Base-by-base conservation (phyloP, 129 eudicot genomes). In the Ambrosia trifida region DNA sequence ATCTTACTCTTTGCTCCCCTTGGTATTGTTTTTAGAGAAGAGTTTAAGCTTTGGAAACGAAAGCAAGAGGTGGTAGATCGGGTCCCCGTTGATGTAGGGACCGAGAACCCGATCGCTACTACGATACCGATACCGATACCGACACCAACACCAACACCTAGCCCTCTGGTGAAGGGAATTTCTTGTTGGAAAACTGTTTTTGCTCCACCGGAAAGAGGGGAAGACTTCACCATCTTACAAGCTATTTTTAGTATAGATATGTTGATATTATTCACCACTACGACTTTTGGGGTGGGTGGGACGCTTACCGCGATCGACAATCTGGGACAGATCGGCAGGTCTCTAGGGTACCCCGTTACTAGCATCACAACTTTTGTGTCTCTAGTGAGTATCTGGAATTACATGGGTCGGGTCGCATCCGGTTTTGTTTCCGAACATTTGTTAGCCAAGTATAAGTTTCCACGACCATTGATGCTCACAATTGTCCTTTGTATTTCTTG, bases 151-250 rank as follows among this genome's bases (percentile, higher is more conserved):
- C 28, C 28, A 1, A 24, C 28, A 24, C 28, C 28, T 24, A 24
- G 1, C 28, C 28, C 28, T 24, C 19, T 3, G 19, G 19, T 13
- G 18, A 49, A 49, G 19, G 54, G 13, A 49, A 18, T 5, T 13
- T 49, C 54, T 49, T 49, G 54, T 14, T 49, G 54, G 54, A 49
- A n/a, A n/a, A 49, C 54, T 49, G 54, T n/a, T 13, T 49, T 49
- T 49, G 18, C 18, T 13, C 54, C 54, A 49, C 54, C 54, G 1
- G 54, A 49, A 49, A 49, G 54, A 49, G 54, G 54, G 19, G 54
- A 49, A 49, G 54, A 49, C 19, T 47, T 47, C 53, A 47, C 53
- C 17, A 47, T 47, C 13, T 14, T 47, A 47, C 18, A 47, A 49
- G 54, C 54, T 3, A 4, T 49, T 3, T 49, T 49, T 14, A 13